Evolutionary conservation across 1,139 yeast genomes (phyloP).

Genomic region (Yamadazyma membranifaciens): DNA sequence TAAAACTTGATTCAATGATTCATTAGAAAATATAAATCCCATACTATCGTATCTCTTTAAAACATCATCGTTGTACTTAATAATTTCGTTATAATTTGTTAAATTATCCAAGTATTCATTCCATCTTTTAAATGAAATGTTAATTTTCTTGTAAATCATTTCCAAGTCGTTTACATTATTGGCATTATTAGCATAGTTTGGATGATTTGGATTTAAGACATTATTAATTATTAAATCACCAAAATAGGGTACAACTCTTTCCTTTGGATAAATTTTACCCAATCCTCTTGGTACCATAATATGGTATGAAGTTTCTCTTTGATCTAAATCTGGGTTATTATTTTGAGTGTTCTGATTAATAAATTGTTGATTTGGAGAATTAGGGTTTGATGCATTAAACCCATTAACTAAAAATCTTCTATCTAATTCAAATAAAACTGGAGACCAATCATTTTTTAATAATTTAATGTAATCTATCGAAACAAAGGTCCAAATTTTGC

Average conservation of each 20-base stretch:
- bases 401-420: constrained; percentile 60
- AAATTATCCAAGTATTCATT: constrained; percentile 56
- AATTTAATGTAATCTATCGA: constrained; percentile 58
- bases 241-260: constrained; percentile 83
- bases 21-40: constrained; percentile 49
- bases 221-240: constrained; percentile 66
- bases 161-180: constrained; percentile 52
- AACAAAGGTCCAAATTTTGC: constrained; percentile 74
- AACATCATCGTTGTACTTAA: constrained; percentile 44
- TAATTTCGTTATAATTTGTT: constrained; percentile 35
- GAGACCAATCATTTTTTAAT: constrained; percentile 87
- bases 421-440: constrained; percentile 86
- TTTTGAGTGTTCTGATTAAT: constrained; percentile 5
- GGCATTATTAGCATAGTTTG: constrained; percentile 13
- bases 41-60: constrained; percentile 42
- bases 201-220: constrained; percentile 3
- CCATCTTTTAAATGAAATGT: constrained; percentile 82
- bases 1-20: constrained; percentile 44
- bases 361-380: constrained; percentile 14
- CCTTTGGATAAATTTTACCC: constrained; percentile 74
- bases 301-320: constrained; percentile 57
- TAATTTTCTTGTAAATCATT: constrained; percentile 63
- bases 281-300: constrained; percentile 88
- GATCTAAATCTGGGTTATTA: constrained; percentile 9
- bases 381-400: constrained; percentile 14